These are phyloP conservation scores for Ustulina deusta DNA, from an alignment of 2,329 filamentous ascomycete genomes.

Conservation along the genomic window DNA sequence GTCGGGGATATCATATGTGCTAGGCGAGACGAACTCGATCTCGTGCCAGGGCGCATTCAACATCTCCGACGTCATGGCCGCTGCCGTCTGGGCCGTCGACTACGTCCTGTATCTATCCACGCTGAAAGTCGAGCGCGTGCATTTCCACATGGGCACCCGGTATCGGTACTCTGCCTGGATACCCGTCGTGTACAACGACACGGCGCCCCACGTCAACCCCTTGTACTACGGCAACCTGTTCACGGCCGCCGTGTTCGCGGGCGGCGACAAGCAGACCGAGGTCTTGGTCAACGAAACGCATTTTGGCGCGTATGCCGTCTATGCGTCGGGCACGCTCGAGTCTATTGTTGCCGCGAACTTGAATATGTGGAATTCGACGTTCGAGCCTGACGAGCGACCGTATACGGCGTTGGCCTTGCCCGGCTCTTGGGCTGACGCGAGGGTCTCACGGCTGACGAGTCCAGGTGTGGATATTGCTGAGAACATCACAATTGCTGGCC, in stretches of 20 bases:
- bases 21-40: constrained; percentile 29
- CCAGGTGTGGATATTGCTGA: constrained; percentile 18
- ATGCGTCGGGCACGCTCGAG: background rate
- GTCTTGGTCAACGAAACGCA: constrained; percentile 24
- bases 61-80: constrained; percentile 29
- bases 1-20: constrained; percentile 18
- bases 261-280: constrained; percentile 28
- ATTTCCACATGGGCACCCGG: constrained; percentile 27
- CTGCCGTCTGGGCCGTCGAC: constrained; percentile 26
- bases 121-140: constrained; percentile 20
- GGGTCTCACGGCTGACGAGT: constrained; percentile 11
- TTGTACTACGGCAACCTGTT: constrained; percentile 26
- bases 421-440: constrained; percentile 1
- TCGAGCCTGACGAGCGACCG: background rate
- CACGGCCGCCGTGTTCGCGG: constrained; percentile 19
- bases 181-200: constrained; percentile 26
- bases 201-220: constrained; percentile 19
- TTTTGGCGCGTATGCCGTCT: constrained; percentile 25
- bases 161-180: constrained; percentile 26
- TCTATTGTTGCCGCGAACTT: constrained; percentile 28
- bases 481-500: constrained; percentile 22
- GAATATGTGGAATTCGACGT: constrained; percentile 23
- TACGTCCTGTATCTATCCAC: constrained; percentile 22
- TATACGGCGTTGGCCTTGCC: constrained; percentile 19
- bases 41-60: constrained; percentile 22